A percentile compares a stretch with the other conserved stretches of the same genome.
Evolutionary conservation across 768 basidiomycete genomes (phyloP).

Genomic region (Xerocomus brunneocitrinus): DNA sequence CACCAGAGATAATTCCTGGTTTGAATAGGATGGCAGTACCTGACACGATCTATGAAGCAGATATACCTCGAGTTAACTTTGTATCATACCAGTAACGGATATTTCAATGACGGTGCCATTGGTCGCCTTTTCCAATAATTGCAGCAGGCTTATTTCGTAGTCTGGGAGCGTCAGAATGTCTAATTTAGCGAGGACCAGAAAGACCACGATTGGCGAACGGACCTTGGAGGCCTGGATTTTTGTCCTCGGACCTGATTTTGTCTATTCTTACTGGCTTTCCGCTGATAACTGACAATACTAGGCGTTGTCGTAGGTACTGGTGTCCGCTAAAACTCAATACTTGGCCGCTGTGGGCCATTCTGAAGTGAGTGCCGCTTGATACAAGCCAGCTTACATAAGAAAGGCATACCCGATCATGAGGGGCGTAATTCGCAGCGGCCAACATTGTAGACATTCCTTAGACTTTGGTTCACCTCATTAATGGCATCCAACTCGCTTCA

Average conservation of each 20-base stretch:
- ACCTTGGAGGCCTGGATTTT: slow-evolving; percentile 94
- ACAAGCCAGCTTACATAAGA: slow-evolving; percentile 25
- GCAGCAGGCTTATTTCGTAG: slow-evolving; percentile 86
- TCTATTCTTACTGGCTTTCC: slow-evolving; percentile 82
- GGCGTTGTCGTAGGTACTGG: slow-evolving; percentile 73
- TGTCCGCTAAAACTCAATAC: slow-evolving; percentile 72
- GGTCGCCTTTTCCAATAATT: slow-evolving; percentile 84
- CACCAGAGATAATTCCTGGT: slow-evolving; percentile 88
- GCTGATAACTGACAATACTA: slow-evolving; percentile 86
- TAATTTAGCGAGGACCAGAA: not conserved
- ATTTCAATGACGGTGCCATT: slow-evolving; percentile 96
- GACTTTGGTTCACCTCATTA: slow-evolving; percentile 8
- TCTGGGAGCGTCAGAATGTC: slow-evolving; percentile 41
- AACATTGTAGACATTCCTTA: slow-evolving; percentile 12
- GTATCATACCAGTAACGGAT: slow-evolving; percentile 77
- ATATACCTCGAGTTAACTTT: not conserved
- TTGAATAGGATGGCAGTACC: slow-evolving; percentile 90
- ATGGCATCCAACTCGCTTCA: slow-evolving; percentile 23
- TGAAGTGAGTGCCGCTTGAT: no score
- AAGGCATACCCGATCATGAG: not conserved
- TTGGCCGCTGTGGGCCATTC: slow-evolving; percentile 38
- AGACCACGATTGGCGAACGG: slow-evolving; percentile 9
- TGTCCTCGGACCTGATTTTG: slow-evolving; percentile 85
- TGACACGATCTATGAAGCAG: slow-evolving; percentile 26
- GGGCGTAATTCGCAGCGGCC: not conserved